Evolutionary conservation across 495 filamentous ascomycete genomes (phyloP).

Genomic region (Penicillium daleae): DNA sequence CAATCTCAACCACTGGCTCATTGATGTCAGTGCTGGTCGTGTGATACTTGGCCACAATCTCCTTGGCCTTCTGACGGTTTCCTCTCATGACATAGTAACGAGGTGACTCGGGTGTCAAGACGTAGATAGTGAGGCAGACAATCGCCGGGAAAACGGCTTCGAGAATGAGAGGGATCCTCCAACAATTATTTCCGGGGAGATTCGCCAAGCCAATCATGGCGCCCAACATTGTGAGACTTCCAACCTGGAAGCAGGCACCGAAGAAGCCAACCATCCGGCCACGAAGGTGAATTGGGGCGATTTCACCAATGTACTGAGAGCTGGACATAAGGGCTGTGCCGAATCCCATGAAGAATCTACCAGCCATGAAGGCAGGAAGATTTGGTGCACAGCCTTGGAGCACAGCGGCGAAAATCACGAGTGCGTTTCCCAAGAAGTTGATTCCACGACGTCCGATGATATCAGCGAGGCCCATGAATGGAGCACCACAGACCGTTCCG

Average conservation of each 20-base stretch:
- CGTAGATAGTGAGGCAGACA: conserved; percentile 42
- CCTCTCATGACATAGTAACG: conserved; percentile 47
- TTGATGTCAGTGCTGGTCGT: conserved; percentile 42
- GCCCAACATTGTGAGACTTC: conserved; percentile 40
- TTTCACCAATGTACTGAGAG: conserved; percentile 50
- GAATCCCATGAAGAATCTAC: conserved; percentile 48
- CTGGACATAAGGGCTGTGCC: conserved; percentile 43
- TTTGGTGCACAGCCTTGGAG: conserved; percentile 42
- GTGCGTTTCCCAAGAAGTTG: conserved; percentile 43
- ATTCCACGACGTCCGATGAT: conserved; percentile 45
- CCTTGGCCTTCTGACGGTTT: conserved; percentile 36
- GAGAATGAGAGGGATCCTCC: conserved; percentile 44
- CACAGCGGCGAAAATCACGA: conserved; percentile 43
- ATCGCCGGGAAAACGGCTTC: conserved; percentile 44
- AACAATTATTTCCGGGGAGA: conserved; percentile 32
- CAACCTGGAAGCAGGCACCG: conserved; percentile 48
- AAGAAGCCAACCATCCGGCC: conserved; percentile 50
- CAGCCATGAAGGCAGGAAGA: conserved; percentile 43
- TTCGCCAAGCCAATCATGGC: conserved; percentile 42
- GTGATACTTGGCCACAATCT: conserved; percentile 43
- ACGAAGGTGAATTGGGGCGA: conserved; percentile 47
- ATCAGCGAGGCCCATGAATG: conserved; percentile 42
- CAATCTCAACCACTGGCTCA: conserved; percentile 43
- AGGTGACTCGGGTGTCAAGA: conserved; percentile 46
- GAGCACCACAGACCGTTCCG: conserved; percentile 41